These are phyloP conservation scores for Lentinula boryana DNA, from an alignment of 768 basidiomycete species.

Conservation along the genomic window DNA sequence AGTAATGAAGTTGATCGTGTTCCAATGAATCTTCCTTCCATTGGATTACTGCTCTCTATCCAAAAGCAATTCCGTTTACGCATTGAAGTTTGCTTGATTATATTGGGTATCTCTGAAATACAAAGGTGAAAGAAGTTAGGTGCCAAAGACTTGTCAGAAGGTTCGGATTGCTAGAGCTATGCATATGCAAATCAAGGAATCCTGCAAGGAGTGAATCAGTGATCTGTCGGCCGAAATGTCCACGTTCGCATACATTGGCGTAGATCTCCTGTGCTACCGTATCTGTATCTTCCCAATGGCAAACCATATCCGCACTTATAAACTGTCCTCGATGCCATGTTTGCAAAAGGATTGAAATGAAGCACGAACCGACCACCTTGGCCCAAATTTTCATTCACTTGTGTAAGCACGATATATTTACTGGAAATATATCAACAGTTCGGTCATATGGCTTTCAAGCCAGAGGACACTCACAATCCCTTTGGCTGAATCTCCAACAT, in stretches of 20 bases:
- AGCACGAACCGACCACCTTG: conserved; percentile 74
- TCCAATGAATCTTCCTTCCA: neutral
- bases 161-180: conserved; percentile 57
- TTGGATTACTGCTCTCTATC: no score
- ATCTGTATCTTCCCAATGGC: conserved; percentile 88
- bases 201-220: conserved; percentile 35
- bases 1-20: neutral
- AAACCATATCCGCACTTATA: conserved; percentile 69
- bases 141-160: conserved; percentile 4
- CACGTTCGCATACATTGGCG: conserved; percentile 53
- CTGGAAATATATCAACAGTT: conserved; percentile 29
- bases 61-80: no score
- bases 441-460: conserved; percentile 4
- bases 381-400: conserved; percentile 78
- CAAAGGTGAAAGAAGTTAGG: conserved; percentile 10
- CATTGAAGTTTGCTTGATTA: neutral
- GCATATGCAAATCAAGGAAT: conserved; percentile 63
- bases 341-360: neutral
- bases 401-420: conserved; percentile 84
- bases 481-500: conserved; percentile 79
- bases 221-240: neutral
- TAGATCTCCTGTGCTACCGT: conserved; percentile 73
- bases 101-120: conserved; percentile 10
- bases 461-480: conserved; percentile 61
- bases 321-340: neutral